phyloP scores from a whole-genome alignment of 2,329 filamentous ascomycete genomes.

The Hymenoscyphus linearis region DNA sequence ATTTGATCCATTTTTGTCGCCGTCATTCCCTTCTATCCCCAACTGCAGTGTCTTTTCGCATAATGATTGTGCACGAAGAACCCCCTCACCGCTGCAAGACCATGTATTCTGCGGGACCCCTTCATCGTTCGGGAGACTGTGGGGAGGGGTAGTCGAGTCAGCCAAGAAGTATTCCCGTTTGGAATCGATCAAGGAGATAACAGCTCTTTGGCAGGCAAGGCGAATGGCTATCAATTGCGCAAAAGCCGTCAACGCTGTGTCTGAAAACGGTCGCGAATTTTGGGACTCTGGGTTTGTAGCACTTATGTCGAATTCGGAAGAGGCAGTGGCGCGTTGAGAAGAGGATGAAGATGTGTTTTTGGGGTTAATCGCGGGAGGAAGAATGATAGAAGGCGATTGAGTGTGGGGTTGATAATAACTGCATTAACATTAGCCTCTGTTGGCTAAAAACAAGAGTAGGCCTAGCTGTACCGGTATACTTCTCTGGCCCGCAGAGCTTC shows the following conservation, averaged over 20 bases:
- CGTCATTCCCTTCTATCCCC: conserved; percentile 8
- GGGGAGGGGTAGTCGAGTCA: conserved; percentile 40
- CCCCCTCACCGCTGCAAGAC: conserved; percentile 19
- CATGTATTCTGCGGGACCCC: conserved; percentile 15
- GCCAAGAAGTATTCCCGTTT: conserved; percentile 26
- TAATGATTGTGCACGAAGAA: conserved; percentile 18
- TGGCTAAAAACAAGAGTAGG: background rate
- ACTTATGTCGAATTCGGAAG: background rate
- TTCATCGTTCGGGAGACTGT: conserved; percentile 31
- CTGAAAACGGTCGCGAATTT: conserved; percentile 30
- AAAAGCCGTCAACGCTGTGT: conserved; percentile 39
- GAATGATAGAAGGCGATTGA: conserved; percentile 3
- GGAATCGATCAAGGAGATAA: conserved; percentile 36
- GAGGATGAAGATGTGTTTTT: background rate
- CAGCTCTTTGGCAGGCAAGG: conserved; percentile 39
- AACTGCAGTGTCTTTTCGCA: conserved; percentile 25
- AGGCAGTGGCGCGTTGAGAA: background rate
- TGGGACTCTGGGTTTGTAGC: background rate
- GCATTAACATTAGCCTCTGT: background rate
- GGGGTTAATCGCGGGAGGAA: background rate
- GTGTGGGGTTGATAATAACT: conserved; percentile 22
- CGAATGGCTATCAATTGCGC: conserved; percentile 45
- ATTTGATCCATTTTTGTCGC: conserved; percentile 10
- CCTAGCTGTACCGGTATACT: conserved; percentile 12
- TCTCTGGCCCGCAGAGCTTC: conserved; percentile 15